phyloP scores from a whole-genome alignment of 2,329 filamentous ascomycete genomes.

The Corniculantispora saksenae region DNA sequence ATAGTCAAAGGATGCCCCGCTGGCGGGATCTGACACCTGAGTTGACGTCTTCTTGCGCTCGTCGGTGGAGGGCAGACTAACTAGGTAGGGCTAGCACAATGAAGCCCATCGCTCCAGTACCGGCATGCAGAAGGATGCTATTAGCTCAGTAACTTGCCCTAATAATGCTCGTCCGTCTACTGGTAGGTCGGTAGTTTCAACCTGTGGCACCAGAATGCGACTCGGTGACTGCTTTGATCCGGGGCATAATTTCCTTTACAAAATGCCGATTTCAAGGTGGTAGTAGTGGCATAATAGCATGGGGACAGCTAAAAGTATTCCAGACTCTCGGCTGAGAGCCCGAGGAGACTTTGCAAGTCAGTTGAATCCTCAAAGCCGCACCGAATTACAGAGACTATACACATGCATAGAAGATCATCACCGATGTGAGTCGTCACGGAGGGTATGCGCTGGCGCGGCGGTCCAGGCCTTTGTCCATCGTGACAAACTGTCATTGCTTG shows the following conservation, averaged over 20 bases:
- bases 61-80: not conserved
- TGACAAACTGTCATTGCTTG: not conserved
- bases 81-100: not conserved
- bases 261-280: not conserved
- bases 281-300: not conserved
- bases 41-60: not conserved
- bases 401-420: too few species aligned
- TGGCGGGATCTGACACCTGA: slow-evolving; percentile 8
- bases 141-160: too few species aligned
- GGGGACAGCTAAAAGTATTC: not conserved
- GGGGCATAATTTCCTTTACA: not conserved
- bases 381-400: too few species aligned
- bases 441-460: not conserved
- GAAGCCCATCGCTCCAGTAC: not conserved
- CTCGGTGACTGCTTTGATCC: not conserved
- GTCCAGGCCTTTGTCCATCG: not conserved
- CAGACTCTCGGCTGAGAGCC: not conserved
- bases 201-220: not conserved
- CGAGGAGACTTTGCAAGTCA: too few species aligned
- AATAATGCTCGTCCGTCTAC: too few species aligned
- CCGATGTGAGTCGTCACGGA: not conserved
- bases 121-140: not conserved
- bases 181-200: too few species aligned
- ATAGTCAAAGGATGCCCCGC: slow-evolving; percentile 14
- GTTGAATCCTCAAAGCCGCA: too few species aligned